Evolutionary conservation across 805 yeast species (phyloP), one percentile per base, ranked within the genome.

Genomic region (Pichia gijzeniarum): DNA sequence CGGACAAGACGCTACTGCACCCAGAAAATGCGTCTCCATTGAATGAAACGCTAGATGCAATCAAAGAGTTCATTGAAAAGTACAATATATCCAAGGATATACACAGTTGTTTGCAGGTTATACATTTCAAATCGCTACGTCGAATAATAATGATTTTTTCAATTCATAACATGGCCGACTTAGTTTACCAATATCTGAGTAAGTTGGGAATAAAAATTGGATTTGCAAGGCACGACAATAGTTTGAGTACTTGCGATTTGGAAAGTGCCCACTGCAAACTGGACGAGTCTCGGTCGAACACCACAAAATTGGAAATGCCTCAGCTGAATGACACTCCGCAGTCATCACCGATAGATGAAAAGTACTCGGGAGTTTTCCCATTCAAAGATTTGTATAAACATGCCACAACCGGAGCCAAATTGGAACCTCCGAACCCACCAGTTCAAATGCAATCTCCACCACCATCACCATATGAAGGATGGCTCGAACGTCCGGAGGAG

Each of bases 391-490:
- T n/a, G 16, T 13, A 28, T 14, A 38, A 8, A 19, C 19, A 36
- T 14, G 5, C 21, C 13, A 6, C 14, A 12, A 41, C 38, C 13
- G 4, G 6, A 12, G 40, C 38, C 3, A 33, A 43, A 28, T 45
- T 59, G 18, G 48, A 47, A 18, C 58, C 58, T 3, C 67, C 67
- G 1, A 56, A 53, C 25, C 53, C 59, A 7, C 53, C 50, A n/a
- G 48, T 63, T 1, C 64, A 63, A 39, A 49, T 63, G 38, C 64
- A 60, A 48, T 63, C 68, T 0, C 68, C 68, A 6, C 68, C 68
- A 7, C 59, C 66, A 1, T 63, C 68, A 1, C 68, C 68, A 3
- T 63, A 63, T 41, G 48, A 62, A 21, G 66, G 65, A 2, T 63
- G 56, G 49, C 51, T 54, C 14, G 56, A 55, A 33, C 49, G 48